Evolutionary conservation across 225 moss, liverwort and hornwort genomes (phyloP), one percentile per base, ranked within the genome.

Genomic region (Climacium dendroides): DNA sequence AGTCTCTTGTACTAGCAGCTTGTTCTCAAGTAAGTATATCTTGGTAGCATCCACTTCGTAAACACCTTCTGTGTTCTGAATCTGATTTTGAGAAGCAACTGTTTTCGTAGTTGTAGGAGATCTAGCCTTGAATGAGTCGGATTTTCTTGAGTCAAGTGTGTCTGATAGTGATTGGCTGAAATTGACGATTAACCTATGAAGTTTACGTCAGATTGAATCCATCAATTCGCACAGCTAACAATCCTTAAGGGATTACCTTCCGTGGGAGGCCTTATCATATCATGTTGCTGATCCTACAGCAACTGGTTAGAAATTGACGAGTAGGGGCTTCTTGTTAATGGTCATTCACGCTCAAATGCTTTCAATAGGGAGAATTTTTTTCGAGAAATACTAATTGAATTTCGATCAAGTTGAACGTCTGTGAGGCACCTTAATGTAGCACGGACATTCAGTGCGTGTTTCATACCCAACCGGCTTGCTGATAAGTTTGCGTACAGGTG

Each of bases 1-100:
- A 95, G 87, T 81, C 92, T 58, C 91, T 96, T 41, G 89, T 96
- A 57, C 87, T 95, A 57, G 84, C 92, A 77, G 88, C 95, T 86
- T 97, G 97, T 95, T 93, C 94, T 87, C 97, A 96, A 89, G 96
- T 96, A 90, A 92, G 95, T 90, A 48, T 45, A 70, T 70, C 74
- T 84, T 73, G 71, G 71, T 78, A 47, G 62, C 73, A 74, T 74
- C 29, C 37, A 74, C 79, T 71, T 73, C 25, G 66, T 76, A 66
- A 80, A 61, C 35, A 48, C 66, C 83, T 63, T 58, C 25, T 72
- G 35, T 59, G 24, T 87, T 61, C 19, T 32, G 74, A 78, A 60
- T 90, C 23, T 84, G 16, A 61, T 79, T 84, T 78, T 58, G 73
- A 79, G 71, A 79, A 43, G 61, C 62, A 79, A 52, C 59, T 75